phyloP scores from a whole-genome alignment of 441 rosid genomes.

The Bocquillonia castaneifolia region DNA sequence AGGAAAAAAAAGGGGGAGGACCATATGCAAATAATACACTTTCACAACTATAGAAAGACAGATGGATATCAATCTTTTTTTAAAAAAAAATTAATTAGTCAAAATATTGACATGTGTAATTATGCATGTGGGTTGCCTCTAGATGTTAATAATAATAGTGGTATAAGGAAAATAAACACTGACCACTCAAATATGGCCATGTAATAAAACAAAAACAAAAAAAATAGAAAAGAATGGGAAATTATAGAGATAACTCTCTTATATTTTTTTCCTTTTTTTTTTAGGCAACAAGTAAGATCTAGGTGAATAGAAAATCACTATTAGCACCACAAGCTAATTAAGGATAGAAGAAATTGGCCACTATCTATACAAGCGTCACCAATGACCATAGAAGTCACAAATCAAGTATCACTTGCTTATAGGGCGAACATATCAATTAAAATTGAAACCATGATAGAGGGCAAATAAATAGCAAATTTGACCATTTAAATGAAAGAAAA shows the following conservation, averaged over 20 bases:
- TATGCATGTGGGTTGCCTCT: neutral
- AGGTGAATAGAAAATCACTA: conserved; percentile 13
- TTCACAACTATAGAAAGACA: neutral
- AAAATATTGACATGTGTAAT: conserved; percentile 9
- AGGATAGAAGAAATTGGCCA: conserved; percentile 17
- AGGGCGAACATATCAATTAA: neutral
- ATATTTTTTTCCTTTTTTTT: too few relatives aligned
- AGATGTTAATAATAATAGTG: neutral
- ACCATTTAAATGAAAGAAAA: neutral
- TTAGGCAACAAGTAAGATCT: conserved; percentile 1
- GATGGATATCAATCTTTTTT: neutral
- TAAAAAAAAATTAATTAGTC: neutral
- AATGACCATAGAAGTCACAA: conserved; percentile 2
- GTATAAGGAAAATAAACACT: neutral
- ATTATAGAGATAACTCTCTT: too few relatives aligned
- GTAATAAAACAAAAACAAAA: neutral
- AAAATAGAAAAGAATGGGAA: neutral
- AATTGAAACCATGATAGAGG: neutral
- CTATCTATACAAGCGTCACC: conserved; percentile 13
- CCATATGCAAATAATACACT: neutral
- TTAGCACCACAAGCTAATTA: neutral
- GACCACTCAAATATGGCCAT: conserved; percentile 1
- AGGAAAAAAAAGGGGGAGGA: neutral
- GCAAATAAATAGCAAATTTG: conserved; percentile 4
- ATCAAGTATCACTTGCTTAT: neutral